Evolutionary conservation across 768 basidiomycete species (phyloP).

Genomic region (Paxillus involutus): DNA sequence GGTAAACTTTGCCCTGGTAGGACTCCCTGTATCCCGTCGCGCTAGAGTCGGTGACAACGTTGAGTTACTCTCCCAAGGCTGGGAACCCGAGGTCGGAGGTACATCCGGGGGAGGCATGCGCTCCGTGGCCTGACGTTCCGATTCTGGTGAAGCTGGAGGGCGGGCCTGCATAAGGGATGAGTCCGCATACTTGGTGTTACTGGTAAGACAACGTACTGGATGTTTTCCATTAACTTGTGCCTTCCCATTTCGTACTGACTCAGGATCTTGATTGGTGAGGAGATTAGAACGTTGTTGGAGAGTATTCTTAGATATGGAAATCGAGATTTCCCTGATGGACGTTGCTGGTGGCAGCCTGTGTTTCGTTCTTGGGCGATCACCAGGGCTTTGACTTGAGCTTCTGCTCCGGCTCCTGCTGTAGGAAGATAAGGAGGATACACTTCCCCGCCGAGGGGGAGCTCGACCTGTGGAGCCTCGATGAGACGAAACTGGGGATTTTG

Average conservation of each 20-base stretch:
- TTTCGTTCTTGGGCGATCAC: constrained; percentile 49
- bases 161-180: constrained; percentile 18
- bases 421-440: constrained; percentile 55
- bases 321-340: constrained; percentile 35
- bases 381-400: constrained; percentile 52
- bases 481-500: constrained; percentile 45
- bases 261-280: constrained; percentile 20
- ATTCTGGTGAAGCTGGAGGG: constrained; percentile 20
- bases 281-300: constrained; percentile 21
- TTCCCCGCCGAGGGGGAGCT: constrained; percentile 39
- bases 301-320: constrained; percentile 32
- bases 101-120: constrained; percentile 35
- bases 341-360: constrained; percentile 61
- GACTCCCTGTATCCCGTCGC: constrained; percentile 19
- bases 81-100: constrained; percentile 19
- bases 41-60: constrained; percentile 9
- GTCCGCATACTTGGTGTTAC: background rate
- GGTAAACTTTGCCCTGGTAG: constrained; percentile 15
- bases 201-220: constrained; percentile 18
- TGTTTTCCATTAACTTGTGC: constrained; percentile 38
- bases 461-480: constrained; percentile 38
- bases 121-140: constrained; percentile 24
- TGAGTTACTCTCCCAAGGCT: constrained; percentile 8
- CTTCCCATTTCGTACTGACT: constrained; percentile 36
- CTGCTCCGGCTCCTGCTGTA: constrained; percentile 56